Base-by-base conservation (phyloP, 2,329 filamentous ascomycete species). In the Alternaria gansuensis region DNA sequence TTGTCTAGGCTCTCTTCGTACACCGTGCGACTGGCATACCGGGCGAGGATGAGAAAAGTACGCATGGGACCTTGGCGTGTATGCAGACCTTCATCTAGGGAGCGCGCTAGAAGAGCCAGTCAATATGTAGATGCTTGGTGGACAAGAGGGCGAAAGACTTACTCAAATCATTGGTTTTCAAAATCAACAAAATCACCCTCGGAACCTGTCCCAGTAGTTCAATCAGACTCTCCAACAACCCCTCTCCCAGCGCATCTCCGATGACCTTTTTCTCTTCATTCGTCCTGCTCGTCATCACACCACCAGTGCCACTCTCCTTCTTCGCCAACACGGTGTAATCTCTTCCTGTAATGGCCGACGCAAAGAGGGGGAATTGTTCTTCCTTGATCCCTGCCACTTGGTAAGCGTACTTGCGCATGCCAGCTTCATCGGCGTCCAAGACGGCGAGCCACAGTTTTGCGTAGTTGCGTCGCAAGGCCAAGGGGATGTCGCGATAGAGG, bases 391-490 rank as follows among this genome's bases (percentile, higher is more conserved):
- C 92, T 2, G 94, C 95, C 3, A 98, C 92, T 72, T 97, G 91
- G 67, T 89, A 86, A 2, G 94, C 90, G 75, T 97, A 96, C 70
- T 89, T 88, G 66, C 92, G 90, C 95, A 99, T 99, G 21, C 84
- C 83, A 3, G 84, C 79, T 79, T 97, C 89, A 72, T 99, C 92
- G 0, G 90, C 90, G 67, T 98, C 92, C 51, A 99, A 90, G 24
- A 99, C 92, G 5, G 95, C 93, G 10, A 99, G 87, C 95, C 95
- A 99, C 75, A 99, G 90, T 78, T 97, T 96, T 51, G 95, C 95
- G 71, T 99, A 99, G 17, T 90, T 91, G 24, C 93, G 87, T 51
- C 93, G 89, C 28, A 97, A 80, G 2, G 87, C 80, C 56, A 88
- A 82, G 0, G 93, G 91, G 51, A 98, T 98, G 67, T 96, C 92